Base-by-base conservation (phyloP, 2,329 filamentous ascomycete genomes). In the Claviceps quebecensis region DNA sequence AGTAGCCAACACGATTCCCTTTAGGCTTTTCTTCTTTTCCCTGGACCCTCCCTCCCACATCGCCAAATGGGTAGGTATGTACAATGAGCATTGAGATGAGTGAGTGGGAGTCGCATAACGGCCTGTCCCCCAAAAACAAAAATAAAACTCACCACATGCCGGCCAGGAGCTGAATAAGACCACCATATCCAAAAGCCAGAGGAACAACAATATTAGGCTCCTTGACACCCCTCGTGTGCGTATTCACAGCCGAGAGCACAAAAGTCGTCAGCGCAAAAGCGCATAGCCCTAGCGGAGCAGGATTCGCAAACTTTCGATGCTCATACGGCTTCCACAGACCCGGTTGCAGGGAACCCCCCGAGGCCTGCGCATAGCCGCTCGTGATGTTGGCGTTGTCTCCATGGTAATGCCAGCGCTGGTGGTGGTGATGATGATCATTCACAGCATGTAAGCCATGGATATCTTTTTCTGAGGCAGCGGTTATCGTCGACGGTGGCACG, bases 241-340 rank as follows among this genome's bases (percentile, higher is more conserved):
- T 73, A 71, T 91, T 91, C 69, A 91, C 74, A 59, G 77, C 72
- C 34, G 83, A 86, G 47, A 91, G 76, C 39, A 91, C 79, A 65
- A 91, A 91, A 13, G 86, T 91, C 50, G 86, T 91, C 62, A 91
- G 73, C 56, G 86, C 87, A 72, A 91, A 91, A 64, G 84, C 86
- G 55, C 73, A 78, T 47, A 91, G 78, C 56, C 87, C 86, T 40
- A 90, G 75, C 34, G 86, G 86, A 50, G 83, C 85, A 4, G 86
- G 86, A 69, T 90, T 90, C 71, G 77, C 86, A 66, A 90, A 80
- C 71, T 86, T 84, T 69, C 83, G 81, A 64, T 78, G 75, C 67
- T 80, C 77, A 49, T 72, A 70, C 8, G 80, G 72, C 67, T 76
- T 80, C 74, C 83, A 78, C 45, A 75, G 66, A 69, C 83, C 83